These are phyloP conservation scores for Suillus occidentalis DNA, from an alignment of 768 basidiomycete species.

Conservation along the genomic window DNA sequence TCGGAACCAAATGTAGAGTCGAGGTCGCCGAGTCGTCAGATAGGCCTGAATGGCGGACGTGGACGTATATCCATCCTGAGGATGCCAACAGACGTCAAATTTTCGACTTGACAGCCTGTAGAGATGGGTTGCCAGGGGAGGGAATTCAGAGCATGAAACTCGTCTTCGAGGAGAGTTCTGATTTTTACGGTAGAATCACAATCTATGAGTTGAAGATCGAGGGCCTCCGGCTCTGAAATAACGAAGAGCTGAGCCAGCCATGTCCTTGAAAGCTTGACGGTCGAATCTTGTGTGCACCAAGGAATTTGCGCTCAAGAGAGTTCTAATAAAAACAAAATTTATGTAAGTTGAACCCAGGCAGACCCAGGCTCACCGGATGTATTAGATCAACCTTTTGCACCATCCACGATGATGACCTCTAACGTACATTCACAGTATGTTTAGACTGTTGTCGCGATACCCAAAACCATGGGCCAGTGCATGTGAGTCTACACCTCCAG, in stretches of 20 bases:
- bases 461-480: too few relatives aligned
- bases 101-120: conserved; percentile 49
- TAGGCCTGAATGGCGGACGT: conserved; percentile 46
- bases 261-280: background rate
- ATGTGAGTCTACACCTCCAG: too few relatives aligned
- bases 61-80: conserved; percentile 68
- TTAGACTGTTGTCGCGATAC: too few relatives aligned
- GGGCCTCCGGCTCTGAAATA: conserved; percentile 16
- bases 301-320: background rate
- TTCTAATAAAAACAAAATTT: too few relatives aligned
- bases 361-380: too few relatives aligned
- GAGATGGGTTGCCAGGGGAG: conserved; percentile 14
- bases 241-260: background rate
- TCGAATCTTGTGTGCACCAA: background rate
- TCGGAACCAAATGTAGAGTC: conserved; percentile 63
- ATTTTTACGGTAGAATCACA: conserved; percentile 81
- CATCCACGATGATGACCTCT: too few relatives aligned
- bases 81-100: conserved; percentile 74
- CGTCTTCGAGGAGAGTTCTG: conserved; percentile 78
- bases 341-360: too few relatives aligned
- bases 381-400: too few relatives aligned
- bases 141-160: conserved; percentile 54
- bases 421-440: too few relatives aligned
- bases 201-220: conserved; percentile 60
- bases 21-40: conserved; percentile 33